Base-by-base conservation (phyloP, 306 rosid genomes). In the Gillenia trifoliata region DNA sequence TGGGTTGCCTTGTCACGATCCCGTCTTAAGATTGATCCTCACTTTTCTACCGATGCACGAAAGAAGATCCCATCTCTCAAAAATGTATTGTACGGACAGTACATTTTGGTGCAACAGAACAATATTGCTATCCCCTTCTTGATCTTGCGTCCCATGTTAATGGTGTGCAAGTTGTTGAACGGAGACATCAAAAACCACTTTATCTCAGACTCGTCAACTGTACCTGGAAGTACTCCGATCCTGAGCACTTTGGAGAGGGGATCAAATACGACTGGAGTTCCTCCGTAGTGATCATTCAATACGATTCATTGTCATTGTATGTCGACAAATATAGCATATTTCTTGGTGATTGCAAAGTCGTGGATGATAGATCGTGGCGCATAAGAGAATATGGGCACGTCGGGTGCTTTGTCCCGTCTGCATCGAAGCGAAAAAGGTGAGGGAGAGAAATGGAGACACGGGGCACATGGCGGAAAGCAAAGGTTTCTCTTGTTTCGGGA, bases 151-250 rank as follows among this genome's bases (percentile, higher is more conserved):
- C 98, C 98, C 98, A 93, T 3, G 98, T 93, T 93, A 2, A 91
- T 83, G 45, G 94, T 88, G 74, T 93, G 98, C 26, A 93, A 20
- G 1, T 82, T 70, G 80, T 93, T 93, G 61, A 93, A 87, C 0
- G 98, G 94, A 34, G n/a, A 90, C 93, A 2, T 91, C 84, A 22
- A 93, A 91, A 93, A 91, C 98, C 98, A 93, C 72, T 81, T 86
- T 41, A 89, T 91, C 74, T 67, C 69, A 1, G 87, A 80, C 59
- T 93, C 98, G 3, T 89, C 89, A 1, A 57, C 78, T 0, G 92
- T 89, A 91, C 1, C 92, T 5, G 96, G 97, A 2, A 93, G 76
- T 4, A 91, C 64, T 40, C 97, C 98, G 2, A 93, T 7, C 71
- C 89, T 81, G 1, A 90, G 34, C 2, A 91, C 75, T 31, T 91